A percentile compares a stretch with the other conserved stretches of the same genome.
These are phyloP conservation scores for Fusarium fracticaudum DNA, from an alignment of 2,329 filamentous ascomycete genomes.

Conservation along the genomic window DNA sequence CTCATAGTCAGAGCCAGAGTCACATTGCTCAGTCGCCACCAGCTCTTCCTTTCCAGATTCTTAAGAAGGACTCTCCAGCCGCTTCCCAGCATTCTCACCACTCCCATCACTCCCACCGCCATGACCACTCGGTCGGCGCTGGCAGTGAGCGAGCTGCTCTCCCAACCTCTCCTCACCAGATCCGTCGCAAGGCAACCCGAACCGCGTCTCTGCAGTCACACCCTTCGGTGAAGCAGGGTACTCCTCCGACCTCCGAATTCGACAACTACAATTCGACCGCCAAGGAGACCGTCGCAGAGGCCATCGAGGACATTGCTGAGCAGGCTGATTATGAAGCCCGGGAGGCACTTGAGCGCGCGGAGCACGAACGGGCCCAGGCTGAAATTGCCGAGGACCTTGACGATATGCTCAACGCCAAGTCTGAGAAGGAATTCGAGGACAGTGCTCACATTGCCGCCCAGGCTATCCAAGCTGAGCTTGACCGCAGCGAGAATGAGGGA, in stretches of 20 bases:
- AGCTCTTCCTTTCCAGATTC: conserved; percentile 56
- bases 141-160: conserved; percentile 56
- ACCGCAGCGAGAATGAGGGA: conserved; percentile 62
- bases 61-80: conserved; percentile 61
- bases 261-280: conserved; percentile 52
- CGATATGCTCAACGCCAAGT: conserved; percentile 60
- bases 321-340: conserved; percentile 65
- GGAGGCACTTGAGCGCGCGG: conserved; percentile 69
- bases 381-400: conserved; percentile 58
- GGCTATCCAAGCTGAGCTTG: conserved; percentile 63
- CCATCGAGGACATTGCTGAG: conserved; percentile 71
- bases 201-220: conserved; percentile 47
- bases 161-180: conserved; percentile 55
- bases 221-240: conserved; percentile 41
- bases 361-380: conserved; percentile 59
- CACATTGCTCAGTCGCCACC: conserved; percentile 39
- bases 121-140: conserved; percentile 50
- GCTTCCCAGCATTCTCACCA: conserved; percentile 52
- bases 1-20: conserved; percentile 53
- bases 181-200: conserved; percentile 51
- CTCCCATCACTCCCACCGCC: conserved; percentile 48
- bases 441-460: conserved; percentile 57
- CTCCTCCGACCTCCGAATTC: conserved; percentile 46
- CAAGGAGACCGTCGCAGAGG: conserved; percentile 76
- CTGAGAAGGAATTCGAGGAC: conserved; percentile 64